Conservation (phyloP, 2,329 filamentous ascomycete genomes). For the Neurospora sp. region DNA sequence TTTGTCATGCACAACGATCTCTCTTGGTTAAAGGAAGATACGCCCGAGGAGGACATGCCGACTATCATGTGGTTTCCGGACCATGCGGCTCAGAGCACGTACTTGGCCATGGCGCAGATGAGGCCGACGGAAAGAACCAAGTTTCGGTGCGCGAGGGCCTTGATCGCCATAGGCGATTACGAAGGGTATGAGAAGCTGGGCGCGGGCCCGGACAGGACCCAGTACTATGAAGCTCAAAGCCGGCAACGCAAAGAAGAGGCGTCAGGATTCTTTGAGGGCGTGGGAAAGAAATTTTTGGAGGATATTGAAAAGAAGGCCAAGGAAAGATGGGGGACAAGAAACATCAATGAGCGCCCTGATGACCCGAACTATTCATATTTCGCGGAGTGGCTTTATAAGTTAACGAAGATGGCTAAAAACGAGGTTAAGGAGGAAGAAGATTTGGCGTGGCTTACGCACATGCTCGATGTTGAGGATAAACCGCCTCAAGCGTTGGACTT, state of each 20-base stretch:
- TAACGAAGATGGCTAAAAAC: neutral
- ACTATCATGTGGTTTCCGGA: neutral
- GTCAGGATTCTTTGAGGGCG: neutral
- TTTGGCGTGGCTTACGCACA: neutral
- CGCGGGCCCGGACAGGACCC: neutral
- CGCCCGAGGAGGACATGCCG: neutral
- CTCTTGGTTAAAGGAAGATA: neutral
- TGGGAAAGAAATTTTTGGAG: neutral
- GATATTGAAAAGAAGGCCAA: neutral
- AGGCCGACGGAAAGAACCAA: neutral
- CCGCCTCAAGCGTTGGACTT: neutral
- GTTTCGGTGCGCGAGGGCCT: neutral
- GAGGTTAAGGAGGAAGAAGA: neutral
- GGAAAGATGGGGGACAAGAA: neutral
- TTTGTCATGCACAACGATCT: slow-evolving; percentile 5
- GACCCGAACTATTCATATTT: neutral
- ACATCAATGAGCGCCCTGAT: neutral
- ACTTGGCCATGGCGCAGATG: neutral
- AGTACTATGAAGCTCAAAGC: neutral
- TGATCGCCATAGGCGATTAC: neutral
- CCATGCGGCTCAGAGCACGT: neutral
- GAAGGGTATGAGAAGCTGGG: neutral
- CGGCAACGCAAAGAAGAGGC: neutral
- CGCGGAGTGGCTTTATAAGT: neutral
- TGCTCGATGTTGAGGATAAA: neutral